Evolutionary conservation across 306 rosid species (phyloP), one percentile per base, ranked within the genome.

Genomic region (Biancaea sappan): DNA sequence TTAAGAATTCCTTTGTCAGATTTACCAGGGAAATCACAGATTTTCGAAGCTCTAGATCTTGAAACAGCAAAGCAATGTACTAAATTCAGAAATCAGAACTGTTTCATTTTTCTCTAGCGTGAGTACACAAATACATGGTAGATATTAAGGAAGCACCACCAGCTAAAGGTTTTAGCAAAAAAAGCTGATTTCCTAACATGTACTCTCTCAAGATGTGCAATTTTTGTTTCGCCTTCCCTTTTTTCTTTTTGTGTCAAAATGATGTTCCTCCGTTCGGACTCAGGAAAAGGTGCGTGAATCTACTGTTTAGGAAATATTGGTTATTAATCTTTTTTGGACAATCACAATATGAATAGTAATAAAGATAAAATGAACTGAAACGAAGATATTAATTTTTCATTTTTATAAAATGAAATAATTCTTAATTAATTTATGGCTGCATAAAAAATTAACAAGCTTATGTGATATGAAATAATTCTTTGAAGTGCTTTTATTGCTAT

Each of bases 41-140:
- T 75, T 77, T 69, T 69, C 61, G 75, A 83, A 60, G 82, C 79
- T 41, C 79, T 41, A 19, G 83, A 78, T 82, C 86, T 84, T 64
- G 72, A 80, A 82, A 82, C 60, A 78, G 82, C 37, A 60, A 53
- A 77, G 47, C 59, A 52, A 34, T 51, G n/a, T n/a, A 15, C 63
- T 61, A 5, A 15, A n/a, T 5, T 16, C 52, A 2, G n/a, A n/a
- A n/a, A n/a, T n/a, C n/a, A n/a, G n/a, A n/a, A 8, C 1, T 13
- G 52, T 47, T 47, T n/a, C 1, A n/a, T 16, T 47, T 47, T 47
- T n/a, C 52, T 16, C 2, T 13, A 15, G 2, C 0, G 52, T 5
- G 22, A 0, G 52, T 5, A 15, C 4, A 47, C 19, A 47, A 47
- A 47, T 47, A 47, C 2, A 16, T 47, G 52, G 52, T 47, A n/a